Conservation (phyloP, 2,329 filamentous ascomycete genomes). For the Phialophora chinensis region DNA sequence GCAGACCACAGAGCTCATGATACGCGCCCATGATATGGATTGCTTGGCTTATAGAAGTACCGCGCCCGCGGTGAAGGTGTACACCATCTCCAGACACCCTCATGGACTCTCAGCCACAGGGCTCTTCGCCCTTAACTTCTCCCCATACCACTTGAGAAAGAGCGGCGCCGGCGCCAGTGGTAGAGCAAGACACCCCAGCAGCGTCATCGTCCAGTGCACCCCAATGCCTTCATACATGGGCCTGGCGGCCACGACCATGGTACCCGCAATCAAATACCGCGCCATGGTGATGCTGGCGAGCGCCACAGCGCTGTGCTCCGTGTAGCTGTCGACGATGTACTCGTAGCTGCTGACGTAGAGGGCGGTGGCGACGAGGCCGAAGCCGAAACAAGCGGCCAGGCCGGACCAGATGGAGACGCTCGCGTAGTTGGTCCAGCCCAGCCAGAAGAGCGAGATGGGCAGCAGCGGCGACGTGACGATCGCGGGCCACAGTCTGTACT, state of each 20-base stretch:
- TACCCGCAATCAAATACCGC: conserved; percentile 49
- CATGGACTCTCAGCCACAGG: conserved; percentile 1
- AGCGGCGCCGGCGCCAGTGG: conserved; percentile 54
- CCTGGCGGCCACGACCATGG: conserved; percentile 43
- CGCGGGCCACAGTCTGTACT: conserved; percentile 60
- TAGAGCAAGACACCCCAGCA: conserved; percentile 48
- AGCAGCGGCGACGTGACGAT: conserved; percentile 59
- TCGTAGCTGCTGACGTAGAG: conserved; percentile 60
- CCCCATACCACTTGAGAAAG: conserved; percentile 44
- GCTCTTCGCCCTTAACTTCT: conserved; percentile 21
- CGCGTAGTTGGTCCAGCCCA: conserved; percentile 59
- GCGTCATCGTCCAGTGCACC: conserved; percentile 48
- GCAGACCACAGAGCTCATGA: neutral
- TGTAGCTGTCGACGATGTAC: conserved; percentile 65
- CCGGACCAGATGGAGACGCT: conserved; percentile 59
- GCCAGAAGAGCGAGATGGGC: conserved; percentile 62
- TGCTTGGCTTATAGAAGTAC: neutral
- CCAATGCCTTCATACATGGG: conserved; percentile 50
- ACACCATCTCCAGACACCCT: neutral
- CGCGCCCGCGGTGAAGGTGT: neutral
- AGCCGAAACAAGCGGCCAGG: conserved; percentile 57
- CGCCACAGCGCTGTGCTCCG: conserved; percentile 58
- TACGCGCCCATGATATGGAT: neutral
- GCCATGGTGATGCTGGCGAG: conserved; percentile 53
- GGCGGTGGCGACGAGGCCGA: conserved; percentile 58